Percentiles rank a stretch among this genome's conserved stretches.
These are phyloP conservation scores for Paramarasmius palmivorus DNA, from an alignment of 1,284 basidiomycete species.

Conservation along the genomic window DNA sequence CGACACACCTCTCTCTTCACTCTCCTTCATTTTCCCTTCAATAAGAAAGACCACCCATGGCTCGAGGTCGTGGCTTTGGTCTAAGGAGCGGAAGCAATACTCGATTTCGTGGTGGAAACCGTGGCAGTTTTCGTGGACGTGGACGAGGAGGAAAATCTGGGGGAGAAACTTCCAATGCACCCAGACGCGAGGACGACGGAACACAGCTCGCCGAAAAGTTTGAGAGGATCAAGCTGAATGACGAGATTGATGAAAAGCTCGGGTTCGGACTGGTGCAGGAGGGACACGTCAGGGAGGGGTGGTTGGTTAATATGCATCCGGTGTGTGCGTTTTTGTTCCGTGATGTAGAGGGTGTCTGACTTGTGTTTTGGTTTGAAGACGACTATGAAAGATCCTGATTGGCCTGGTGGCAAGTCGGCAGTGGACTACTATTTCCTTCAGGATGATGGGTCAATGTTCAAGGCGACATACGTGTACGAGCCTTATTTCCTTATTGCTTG, in stretches of 20 bases:
- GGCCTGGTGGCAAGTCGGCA: constrained; percentile 80
- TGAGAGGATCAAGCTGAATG: constrained; percentile 71
- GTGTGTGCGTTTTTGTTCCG: constrained; percentile 47
- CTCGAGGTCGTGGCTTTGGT: constrained; percentile 23
- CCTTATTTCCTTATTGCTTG: constrained; percentile 95
- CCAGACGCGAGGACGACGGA: constrained; percentile 83
- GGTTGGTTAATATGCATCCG: constrained; percentile 99
- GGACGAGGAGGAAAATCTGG: constrained; percentile 37
- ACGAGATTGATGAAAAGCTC: constrained; percentile 93
- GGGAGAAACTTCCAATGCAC: constrained; percentile 42
- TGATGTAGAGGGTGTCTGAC: background rate
- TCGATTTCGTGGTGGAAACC: constrained; percentile 41
- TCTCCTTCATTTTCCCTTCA: no score
- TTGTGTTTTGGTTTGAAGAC: constrained; percentile 50
- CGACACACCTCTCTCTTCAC: no score
- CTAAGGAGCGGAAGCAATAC: constrained; percentile 18
- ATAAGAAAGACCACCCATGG: constrained; percentile 12
- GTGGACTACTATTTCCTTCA: constrained; percentile 99
- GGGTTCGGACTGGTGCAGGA: constrained; percentile 85
- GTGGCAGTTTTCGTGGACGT: constrained; percentile 42
- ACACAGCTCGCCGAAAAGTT: constrained; percentile 82
- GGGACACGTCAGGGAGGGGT: constrained; percentile 76
- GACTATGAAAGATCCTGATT: constrained; percentile 80
- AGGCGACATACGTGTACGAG: constrained; percentile 89
- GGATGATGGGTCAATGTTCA: constrained; percentile 96